phyloP scores from a whole-genome alignment of 169 alveolate species.

The Cryptosporidium muris region DNA sequence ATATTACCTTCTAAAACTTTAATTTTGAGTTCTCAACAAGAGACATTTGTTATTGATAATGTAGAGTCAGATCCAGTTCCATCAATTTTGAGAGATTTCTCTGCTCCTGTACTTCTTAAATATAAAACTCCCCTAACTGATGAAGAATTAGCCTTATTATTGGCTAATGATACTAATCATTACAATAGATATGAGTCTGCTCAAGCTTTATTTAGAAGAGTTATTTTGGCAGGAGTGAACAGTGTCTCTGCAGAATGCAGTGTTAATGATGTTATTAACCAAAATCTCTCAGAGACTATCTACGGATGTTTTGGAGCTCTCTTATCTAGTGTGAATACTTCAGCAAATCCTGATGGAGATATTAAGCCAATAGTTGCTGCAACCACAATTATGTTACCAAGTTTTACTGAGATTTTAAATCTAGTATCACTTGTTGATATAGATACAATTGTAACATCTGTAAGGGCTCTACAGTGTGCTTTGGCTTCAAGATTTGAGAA shows the following conservation, averaged over 20 bases:
- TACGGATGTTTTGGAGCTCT: constrained; percentile 32
- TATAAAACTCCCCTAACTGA: constrained; percentile 79
- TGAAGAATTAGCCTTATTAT: constrained; percentile 84
- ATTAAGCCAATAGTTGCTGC: constrained; percentile 58
- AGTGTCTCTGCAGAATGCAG: constrained; percentile 11
- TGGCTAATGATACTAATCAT: constrained; percentile 88
- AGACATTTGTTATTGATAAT: constrained; percentile 79
- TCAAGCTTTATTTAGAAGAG: constrained; percentile 73
- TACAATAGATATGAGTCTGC: constrained; percentile 79
- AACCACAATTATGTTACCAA: constrained; percentile 31
- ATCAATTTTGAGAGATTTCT: constrained; percentile 87
- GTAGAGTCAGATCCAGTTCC: constrained; percentile 84
- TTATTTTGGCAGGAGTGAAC: constrained; percentile 53
- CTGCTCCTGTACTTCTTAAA: constrained; percentile 90
- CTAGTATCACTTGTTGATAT: constrained; percentile 28
- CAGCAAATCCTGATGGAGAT: constrained; percentile 35
- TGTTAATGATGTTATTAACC: neutral
- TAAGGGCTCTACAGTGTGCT: constrained; percentile 6
- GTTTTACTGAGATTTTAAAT: constrained; percentile 15
- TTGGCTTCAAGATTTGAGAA: constrained; percentile 10
- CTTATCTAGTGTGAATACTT: constrained; percentile 29
- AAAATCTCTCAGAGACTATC: constrained; percentile 25
- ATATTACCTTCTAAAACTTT: constrained; percentile 73
- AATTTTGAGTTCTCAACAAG: constrained; percentile 80
- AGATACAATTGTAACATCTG: constrained; percentile 26